Conservation (phyloP, 2,329 filamentous ascomycete genomes). For the Fragosphaeria purpurea region DNA sequence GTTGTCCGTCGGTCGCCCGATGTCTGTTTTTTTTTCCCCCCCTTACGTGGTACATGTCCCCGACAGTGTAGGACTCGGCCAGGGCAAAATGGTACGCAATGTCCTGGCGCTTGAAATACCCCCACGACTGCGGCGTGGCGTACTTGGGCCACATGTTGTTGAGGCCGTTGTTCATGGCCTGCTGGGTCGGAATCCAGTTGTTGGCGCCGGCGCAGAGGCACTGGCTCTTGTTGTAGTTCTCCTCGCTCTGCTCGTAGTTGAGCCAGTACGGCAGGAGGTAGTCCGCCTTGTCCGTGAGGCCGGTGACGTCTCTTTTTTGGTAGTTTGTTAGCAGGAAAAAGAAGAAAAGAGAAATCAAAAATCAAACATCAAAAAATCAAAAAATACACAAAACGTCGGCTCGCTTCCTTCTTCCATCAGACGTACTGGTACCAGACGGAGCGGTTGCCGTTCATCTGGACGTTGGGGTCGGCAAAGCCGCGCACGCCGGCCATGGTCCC, state of each 20-base stretch:
- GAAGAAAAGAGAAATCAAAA: not conserved
- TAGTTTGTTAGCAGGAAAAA: not conserved
- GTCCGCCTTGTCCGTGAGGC: constrained; percentile 29
- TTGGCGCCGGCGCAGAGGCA: constrained; percentile 42
- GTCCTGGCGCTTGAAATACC: constrained; percentile 38
- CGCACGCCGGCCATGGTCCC: constrained; percentile 44
- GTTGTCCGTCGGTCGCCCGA: too few relatives aligned
- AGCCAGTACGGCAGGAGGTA: constrained; percentile 41
- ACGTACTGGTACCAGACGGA: constrained; percentile 39
- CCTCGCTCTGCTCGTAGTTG: constrained; percentile 37
- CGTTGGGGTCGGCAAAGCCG: constrained; percentile 45
- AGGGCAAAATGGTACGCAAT: constrained; percentile 44
- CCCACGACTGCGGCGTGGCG: constrained; percentile 41
- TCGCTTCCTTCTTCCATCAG: too few relatives aligned
- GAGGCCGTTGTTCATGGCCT: constrained; percentile 36
- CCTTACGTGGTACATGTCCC: constrained; percentile 36
- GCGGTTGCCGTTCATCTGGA: constrained; percentile 34
- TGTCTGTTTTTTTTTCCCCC: too few relatives aligned
- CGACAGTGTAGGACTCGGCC: constrained; percentile 44
- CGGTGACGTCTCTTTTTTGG: constrained; percentile 22
- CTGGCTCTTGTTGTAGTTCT: constrained; percentile 32
- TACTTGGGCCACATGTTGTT: constrained; percentile 41
- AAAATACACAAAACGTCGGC: too few relatives aligned
- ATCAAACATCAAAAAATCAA: not conserved
- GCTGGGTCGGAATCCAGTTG: constrained; percentile 40